Evolutionary conservation across 2,329 filamentous ascomycete genomes (phyloP).

Genomic region (Xylariaceae sp.): DNA sequence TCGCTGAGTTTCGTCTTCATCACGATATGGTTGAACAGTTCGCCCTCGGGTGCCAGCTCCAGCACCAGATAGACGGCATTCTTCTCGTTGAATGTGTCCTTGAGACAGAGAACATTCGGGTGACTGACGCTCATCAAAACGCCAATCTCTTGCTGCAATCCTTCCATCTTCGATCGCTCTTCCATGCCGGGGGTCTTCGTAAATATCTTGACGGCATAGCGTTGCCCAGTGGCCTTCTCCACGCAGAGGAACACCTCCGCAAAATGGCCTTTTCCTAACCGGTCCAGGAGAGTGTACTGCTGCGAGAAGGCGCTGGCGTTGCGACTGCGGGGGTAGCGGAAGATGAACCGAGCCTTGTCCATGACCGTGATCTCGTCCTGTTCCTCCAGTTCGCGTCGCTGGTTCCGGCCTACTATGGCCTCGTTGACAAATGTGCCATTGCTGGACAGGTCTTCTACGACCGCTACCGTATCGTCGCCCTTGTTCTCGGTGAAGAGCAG

Average conservation of each 20-base stretch:
- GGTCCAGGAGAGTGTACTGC: conserved; percentile 78
- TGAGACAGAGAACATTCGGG: conserved; percentile 84
- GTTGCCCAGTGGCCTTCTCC: conserved; percentile 74
- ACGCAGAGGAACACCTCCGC: conserved; percentile 88
- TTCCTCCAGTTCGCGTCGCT: conserved; percentile 80
- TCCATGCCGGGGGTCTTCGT: conserved; percentile 78
- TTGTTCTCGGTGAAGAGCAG: conserved; percentile 60
- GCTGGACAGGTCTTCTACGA: conserved; percentile 88
- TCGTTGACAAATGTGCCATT: conserved; percentile 98
- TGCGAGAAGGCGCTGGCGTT: conserved; percentile 74
- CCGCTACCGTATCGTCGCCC: conserved; percentile 56
- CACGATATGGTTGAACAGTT: conserved; percentile 93
- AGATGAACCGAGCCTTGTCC: conserved; percentile 80
- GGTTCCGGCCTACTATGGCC: conserved; percentile 83
- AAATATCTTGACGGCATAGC: conserved; percentile 92
- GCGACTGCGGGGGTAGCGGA: conserved; percentile 76
- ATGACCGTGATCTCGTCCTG: conserved; percentile 87
- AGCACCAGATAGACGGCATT: conserved; percentile 88
- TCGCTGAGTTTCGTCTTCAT: conserved; percentile 85
- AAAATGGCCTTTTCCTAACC: conserved; percentile 91
- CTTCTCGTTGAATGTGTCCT: conserved; percentile 88
- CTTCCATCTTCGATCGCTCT: conserved; percentile 76
- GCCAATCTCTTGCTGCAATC: conserved; percentile 90
- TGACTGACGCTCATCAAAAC: conserved; percentile 97
- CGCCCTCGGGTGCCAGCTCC: conserved; percentile 85